phyloP scores from a whole-genome alignment of 2,329 filamentous ascomycete genomes.

The Phialophora tarda region DNA sequence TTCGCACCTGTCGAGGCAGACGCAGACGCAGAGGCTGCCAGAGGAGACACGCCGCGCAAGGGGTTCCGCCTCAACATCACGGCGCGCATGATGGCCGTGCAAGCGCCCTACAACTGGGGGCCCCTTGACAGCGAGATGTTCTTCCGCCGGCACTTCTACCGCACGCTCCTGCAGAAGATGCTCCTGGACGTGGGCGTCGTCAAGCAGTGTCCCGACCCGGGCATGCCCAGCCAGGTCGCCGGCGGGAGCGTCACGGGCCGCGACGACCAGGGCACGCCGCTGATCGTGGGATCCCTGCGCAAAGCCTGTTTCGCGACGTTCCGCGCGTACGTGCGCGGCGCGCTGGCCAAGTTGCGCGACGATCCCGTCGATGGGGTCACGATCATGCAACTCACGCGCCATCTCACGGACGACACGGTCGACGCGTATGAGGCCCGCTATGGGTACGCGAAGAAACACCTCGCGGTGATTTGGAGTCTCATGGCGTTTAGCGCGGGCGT shows the following conservation, averaged over 20 bases:
- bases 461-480: constrained; percentile 87
- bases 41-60: constrained; percentile 27
- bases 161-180: constrained; percentile 87
- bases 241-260: constrained; percentile 38
- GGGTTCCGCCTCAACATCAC: constrained; percentile 92
- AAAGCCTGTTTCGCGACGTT: constrained; percentile 82
- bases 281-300: constrained; percentile 83
- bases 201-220: constrained; percentile 51
- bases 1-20: constrained; percentile 52
- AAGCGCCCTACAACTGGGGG: constrained; percentile 93
- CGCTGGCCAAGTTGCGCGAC: constrained; percentile 70
- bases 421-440: constrained; percentile 71
- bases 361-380: constrained; percentile 65
- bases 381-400: constrained; percentile 68
- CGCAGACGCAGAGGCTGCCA: too few relatives aligned
- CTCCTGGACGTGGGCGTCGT: constrained; percentile 85
- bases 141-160: constrained; percentile 92
- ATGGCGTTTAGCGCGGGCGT: constrained; percentile 95
- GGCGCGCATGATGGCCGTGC: constrained; percentile 96
- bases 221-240: constrained; percentile 33
- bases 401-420: constrained; percentile 76
- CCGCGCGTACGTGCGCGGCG: constrained; percentile 76
- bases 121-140: constrained; percentile 79
- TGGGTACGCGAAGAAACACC: constrained; percentile 71
- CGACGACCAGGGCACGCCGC: constrained; percentile 65